A percentile compares a stretch with the other conserved stretches of the same genome.
phyloP scores from a whole-genome alignment of 768 basidiomycete species.

The Boletus coccyginus region DNA sequence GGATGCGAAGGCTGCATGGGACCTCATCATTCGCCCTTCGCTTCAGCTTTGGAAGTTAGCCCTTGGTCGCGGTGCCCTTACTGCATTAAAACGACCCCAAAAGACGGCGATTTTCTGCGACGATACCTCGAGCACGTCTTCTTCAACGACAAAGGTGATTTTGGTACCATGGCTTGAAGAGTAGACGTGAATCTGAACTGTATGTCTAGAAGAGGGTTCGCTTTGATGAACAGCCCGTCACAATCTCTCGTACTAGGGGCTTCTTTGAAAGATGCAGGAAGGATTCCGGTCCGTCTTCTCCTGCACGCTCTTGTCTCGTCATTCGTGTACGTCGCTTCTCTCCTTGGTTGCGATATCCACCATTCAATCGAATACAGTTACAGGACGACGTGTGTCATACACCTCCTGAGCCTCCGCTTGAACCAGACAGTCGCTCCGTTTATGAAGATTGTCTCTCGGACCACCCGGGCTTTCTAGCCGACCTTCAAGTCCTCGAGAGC shows the following conservation, averaged over 20 bases:
- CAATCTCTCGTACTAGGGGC: slow-evolving; percentile 14
- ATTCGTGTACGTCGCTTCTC: slow-evolving; percentile 17
- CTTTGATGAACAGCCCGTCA: slow-evolving; percentile 26
- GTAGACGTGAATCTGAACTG: slow-evolving; percentile 1
- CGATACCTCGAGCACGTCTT: slow-evolving; percentile 6
- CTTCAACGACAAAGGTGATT: slow-evolving; percentile 18
- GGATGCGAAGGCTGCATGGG: slow-evolving; percentile 16
- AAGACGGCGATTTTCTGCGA: slow-evolving; percentile 5
- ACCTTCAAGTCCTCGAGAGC: slow-evolving; percentile 19
- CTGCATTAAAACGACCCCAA: slow-evolving; percentile 5
- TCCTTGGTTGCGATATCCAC: not conserved
- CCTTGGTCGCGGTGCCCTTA: slow-evolving; percentile 2
- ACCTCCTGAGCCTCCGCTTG: not conserved
- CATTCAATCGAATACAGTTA: slow-evolving; percentile 16
- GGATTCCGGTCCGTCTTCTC: slow-evolving; percentile 14
- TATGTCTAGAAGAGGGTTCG: slow-evolving; percentile 22
- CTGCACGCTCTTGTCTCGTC: slow-evolving; percentile 29
- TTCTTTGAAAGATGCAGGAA: slow-evolving; percentile 18
- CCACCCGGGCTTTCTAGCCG: slow-evolving; percentile 15
- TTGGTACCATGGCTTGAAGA: not conserved
- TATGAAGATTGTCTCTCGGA: slow-evolving; percentile 31
- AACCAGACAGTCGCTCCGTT: slow-evolving; percentile 20
- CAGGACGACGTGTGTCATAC: not conserved
- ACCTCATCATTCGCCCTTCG: slow-evolving; percentile 24
- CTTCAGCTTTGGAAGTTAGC: slow-evolving; percentile 20